Conservation (phyloP, 2,329 filamentous ascomycete genomes). For the Didymosphaeria variabile region DNA sequence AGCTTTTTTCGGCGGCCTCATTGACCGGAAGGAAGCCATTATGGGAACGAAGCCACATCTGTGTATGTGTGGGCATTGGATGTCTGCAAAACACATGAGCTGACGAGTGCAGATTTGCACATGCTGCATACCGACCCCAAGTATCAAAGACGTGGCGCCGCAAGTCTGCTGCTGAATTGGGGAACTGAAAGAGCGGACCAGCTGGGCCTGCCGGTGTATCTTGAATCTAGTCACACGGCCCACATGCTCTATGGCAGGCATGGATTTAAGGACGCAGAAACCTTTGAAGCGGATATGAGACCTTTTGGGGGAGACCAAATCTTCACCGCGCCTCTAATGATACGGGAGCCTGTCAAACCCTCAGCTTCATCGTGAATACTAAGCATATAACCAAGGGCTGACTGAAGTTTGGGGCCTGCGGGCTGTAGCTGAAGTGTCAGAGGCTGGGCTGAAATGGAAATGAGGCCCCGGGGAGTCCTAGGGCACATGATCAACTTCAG, state of each 20-base stretch:
- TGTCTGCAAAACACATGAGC: not conserved
- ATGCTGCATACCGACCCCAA: constrained; percentile 39
- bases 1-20: constrained; percentile 33
- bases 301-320: constrained; percentile 21
- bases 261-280: constrained; percentile 35
- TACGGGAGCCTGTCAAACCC: constrained; percentile 23
- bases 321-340: constrained; percentile 37
- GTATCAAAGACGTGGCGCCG: constrained; percentile 35
- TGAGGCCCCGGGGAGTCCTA: no score
- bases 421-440: no score
- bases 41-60: constrained; percentile 34
- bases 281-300: constrained; percentile 28
- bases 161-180: constrained; percentile 32
- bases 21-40: constrained; percentile 27
- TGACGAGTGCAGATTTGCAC: constrained; percentile 33
- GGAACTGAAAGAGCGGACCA: constrained; percentile 34
- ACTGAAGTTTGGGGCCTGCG: not conserved
- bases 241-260: constrained; percentile 36
- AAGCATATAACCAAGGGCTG: not conserved
- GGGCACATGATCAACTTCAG: no score
- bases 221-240: constrained; percentile 34
- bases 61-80: constrained; percentile 26
- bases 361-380: not conserved
- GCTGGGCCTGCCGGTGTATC: constrained; percentile 33
- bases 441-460: no score